Conservation (phyloP, 2,329 filamentous ascomycete genomes). For the Periglandula ipomoeae region DNA sequence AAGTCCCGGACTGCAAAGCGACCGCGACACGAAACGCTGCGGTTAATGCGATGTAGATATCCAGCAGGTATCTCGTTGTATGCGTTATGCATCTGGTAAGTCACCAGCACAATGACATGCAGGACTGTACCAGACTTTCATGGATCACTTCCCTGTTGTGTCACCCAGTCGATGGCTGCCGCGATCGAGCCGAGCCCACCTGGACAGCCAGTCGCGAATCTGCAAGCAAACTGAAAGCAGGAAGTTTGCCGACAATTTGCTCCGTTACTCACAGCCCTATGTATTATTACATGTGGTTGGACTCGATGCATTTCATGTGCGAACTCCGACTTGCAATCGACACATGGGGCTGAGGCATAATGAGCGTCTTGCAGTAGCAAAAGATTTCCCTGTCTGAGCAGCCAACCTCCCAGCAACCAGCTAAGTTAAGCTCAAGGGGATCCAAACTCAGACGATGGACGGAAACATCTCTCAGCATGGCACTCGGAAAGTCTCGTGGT, state of each 20-base stretch:
- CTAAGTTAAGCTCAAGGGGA: neutral
- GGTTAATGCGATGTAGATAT: too few relatives aligned
- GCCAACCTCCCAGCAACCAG: too few relatives aligned
- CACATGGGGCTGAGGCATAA: neutral
- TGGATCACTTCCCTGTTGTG: neutral
- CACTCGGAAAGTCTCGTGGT: neutral
- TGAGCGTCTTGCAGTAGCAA: too few relatives aligned
- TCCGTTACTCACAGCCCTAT: neutral
- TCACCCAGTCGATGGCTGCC: neutral
- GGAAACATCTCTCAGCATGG: neutral
- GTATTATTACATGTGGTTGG: neutral
- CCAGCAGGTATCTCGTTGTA: neutral
- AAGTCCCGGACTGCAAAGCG: too few relatives aligned
- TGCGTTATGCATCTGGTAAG: neutral
- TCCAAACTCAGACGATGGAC: neutral
- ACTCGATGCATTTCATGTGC: neutral
- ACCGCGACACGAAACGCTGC: too few relatives aligned
- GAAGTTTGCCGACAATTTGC: neutral
- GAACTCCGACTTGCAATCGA: neutral
- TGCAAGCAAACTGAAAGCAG: neutral
- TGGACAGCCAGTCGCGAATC: neutral
- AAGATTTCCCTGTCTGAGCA: too few relatives aligned
- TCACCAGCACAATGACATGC: neutral
- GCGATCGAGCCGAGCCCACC: neutral
- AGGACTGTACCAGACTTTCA: too few relatives aligned